Conservation (phyloP, 169 alveolate species). For the Plasmodium coatneyi region DNA sequence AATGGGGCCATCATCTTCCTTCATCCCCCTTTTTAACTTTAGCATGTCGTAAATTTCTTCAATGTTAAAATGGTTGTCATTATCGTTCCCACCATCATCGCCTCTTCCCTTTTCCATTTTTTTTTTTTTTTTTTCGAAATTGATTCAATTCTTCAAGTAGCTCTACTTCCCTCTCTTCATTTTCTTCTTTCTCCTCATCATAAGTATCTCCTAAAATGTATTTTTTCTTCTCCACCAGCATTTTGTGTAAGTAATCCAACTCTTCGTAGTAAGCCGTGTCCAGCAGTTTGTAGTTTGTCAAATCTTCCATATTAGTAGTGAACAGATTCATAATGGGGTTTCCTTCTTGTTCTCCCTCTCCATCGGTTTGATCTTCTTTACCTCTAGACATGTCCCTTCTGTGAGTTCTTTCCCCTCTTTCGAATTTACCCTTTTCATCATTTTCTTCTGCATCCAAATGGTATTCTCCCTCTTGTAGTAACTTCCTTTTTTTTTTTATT, state of each 20-base stretch:
- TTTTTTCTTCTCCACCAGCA: conserved; percentile 44
- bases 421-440: not conserved
- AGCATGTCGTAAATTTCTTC: conserved; percentile 43
- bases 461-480: not conserved
- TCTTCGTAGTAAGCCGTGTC: conserved; percentile 69
- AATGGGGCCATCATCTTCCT: not conserved
- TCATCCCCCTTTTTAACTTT: conserved; percentile 17
- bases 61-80: conserved; percentile 36
- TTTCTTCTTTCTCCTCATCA: conserved; percentile 26
- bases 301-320: conserved; percentile 20
- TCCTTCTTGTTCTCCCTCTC: not conserved
- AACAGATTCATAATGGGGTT: not conserved
- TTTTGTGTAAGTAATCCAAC: conserved; percentile 42
- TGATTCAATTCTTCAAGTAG: conserved; percentile 46
- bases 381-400: not conserved
- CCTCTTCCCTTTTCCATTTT: not conserved
- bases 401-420: not conserved
- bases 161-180: conserved; percentile 16
- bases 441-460: not conserved
- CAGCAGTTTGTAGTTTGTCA: conserved; percentile 2
- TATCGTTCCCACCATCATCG: not conserved
- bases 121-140: conserved; percentile 42
- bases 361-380: not conserved
- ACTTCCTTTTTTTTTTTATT: conserved; percentile 38
- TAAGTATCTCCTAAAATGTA: conserved; percentile 31